Base-by-base conservation (phyloP, 1,284 basidiomycete species). In the Rhodotorula sp. region DNA sequence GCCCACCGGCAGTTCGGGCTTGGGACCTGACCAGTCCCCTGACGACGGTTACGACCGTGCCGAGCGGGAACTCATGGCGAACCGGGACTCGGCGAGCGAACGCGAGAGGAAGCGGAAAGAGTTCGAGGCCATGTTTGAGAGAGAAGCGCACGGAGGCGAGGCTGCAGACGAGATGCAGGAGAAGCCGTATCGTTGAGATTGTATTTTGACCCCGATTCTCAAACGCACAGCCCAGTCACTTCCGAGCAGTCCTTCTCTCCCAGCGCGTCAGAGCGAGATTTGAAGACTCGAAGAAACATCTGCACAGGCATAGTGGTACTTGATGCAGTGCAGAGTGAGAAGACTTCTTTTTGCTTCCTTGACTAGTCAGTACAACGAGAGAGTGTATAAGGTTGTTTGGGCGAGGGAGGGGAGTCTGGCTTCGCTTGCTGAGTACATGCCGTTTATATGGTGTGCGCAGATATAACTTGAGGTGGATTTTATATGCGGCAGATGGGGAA, bases 61-160 rank as follows among this genome's bases (percentile, higher is more conserved):
- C 16, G 62, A 64, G 50, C 49, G 26, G n/a, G 63, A 57, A 54
- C 34, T 47, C 54, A 19, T 48, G 16, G 47, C 38, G 4, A 26
- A 19, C n/a, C 49, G 63, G n/a, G 66, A 63, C 34, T 47, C 60
- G 55, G n/a, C 56, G 23, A 60, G 56, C 49, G 71, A 72, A 18
- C 59, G 59, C 14, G 71, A 69, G 54, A 38, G 65, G 16, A 34
- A 62, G 43, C 57, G 66, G 71, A 52, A 45, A 26, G 68, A 72
- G 64, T 72, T 72, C 34, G 71, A 72, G 7, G 65, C 59, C 48
- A 18, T 72, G 23, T 67, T 72, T 8, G 71, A 69, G 38, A 43
- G 50, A 38, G 71, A 72, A 45, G 65, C 64, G 58, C 34, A 62
- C 14, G 71, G 71, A 2, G 71, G 67, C 3, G 71, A 72, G 23